Base-by-base conservation (phyloP, 805 yeast species). In the Teunomyces aglyptinius region DNA sequence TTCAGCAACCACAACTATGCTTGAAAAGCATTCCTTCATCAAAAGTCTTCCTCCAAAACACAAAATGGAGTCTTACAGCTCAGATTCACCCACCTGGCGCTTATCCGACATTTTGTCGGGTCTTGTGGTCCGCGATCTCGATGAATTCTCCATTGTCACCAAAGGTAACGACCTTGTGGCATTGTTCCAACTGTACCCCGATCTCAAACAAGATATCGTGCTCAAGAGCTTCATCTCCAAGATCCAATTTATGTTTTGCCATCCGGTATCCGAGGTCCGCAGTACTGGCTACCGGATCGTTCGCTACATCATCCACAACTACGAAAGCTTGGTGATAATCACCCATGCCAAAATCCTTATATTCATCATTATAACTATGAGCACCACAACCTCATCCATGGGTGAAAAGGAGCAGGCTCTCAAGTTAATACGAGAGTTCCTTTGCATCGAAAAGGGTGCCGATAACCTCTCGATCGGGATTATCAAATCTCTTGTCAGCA, bases 361-460 rank as follows among this genome's bases (percentile, higher is more conserved):
- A 2, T 80, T 84, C 50, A 61, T 89, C 5, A 78, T 87, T 1
- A 71, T 81, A 12, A 76, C 95, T 0, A 65, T 92, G 28, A 75
- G 86, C 1, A 81, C 81, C 43, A 84, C 82, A 18, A 67, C 75
- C 31, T 62, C 80, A 2, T 76, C 80, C 19, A 47, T 61, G 1
- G 63, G 81, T 2, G 96, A 91, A 56, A 77, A 90, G 49, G 84
- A 82, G 40, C 89, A 90, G 57, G 94, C 95, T 0, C 57, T 92
- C 27, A 86, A 85, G 55, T 67, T 89, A 20, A 66, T 89, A 0
- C 72, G 97, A 24, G 70, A 75, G 27, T 80, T 86, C 47, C 56
- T 86, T 2, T 82, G 76, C 33, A 68, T 81, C 2, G 59, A 68
- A 12, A 63, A 60, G 33, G 92, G 89, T 1, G 65, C 73, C 5